Base-by-base conservation (phyloP, 805 yeast species). In the Starmera dryadoides region DNA sequence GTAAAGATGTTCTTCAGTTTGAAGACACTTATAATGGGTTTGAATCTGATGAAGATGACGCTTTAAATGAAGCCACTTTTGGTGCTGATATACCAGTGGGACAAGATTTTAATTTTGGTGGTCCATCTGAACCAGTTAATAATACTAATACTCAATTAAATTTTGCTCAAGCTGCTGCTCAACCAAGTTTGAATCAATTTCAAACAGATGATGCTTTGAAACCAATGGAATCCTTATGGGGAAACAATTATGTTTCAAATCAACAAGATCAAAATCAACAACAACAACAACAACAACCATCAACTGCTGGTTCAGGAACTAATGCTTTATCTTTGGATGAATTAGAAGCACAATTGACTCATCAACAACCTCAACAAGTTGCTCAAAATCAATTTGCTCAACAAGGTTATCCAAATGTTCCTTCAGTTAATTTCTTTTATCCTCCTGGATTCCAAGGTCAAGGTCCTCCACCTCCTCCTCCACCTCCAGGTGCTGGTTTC, bases 1-100 rank as follows among this genome's bases (percentile, higher is more conserved):
- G 28, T 7, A 40, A 35, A 5, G 53, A 51, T 50, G 65, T 74
- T 9, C 69, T 76, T 56, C 88, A 85, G 56, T 87, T 86, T 56
- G 94, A 87, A 52, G 94, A 87, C 26, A 79, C 91, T 16, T 85
- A 84, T 59, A 85, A 79, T 40, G 89, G 91, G 2, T 69, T 81
- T 40, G 94, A 86, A 35, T 73, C 69, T 26, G 85, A 78, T 41
- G 81, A 75, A 25, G 89, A 82, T 35, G 96, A 86, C 55, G 93
- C 83, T 30, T 69, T 81, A 48, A 85, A 86, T 55, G 85, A 78
- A 45, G 88, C 81, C 54, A 86, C 94, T 1, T 86, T 86, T 60
- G 94, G 93, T 21, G 65, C 60, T 31, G 68, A 64, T 34, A 68
- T 66, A 22, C 58, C 65, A 1, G 68, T 78, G 38, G 77, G 79